Base-by-base conservation (phyloP, 768 basidiomycete species). In the Rhodotorula paludigena region DNA sequence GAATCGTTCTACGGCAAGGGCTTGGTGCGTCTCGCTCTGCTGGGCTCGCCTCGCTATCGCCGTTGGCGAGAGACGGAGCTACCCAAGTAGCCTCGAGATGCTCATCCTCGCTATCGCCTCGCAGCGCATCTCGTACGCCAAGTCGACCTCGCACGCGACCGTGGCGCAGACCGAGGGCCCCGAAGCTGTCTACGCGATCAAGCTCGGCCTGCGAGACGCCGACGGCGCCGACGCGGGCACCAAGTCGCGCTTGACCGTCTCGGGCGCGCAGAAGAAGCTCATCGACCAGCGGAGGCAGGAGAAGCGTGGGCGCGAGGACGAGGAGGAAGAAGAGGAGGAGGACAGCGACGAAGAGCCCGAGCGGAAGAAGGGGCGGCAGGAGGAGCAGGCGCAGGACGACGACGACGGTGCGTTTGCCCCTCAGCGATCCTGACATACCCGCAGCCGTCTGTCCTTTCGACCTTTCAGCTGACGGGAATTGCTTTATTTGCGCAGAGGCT, bases 51-150 rank as follows among this genome's bases (percentile, higher is more conserved):
- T n/a, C n/a, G n/a, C 35, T 52, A 1, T 20, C n/a, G 21, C 32
- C 60, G 28, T 20, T 7, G n/a, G n/a, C n/a, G n/a, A 2, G 3
- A 30, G 25, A 21, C 11, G 36, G 25, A 21, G 23, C 44, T 5
- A 5, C 12, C 38, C 20, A 45, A n/a, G 48, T 6, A 32, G 23
- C 30, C 3, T n/a, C 53, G 15, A 32, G 4, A 2, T 32, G 0
- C 44, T 23, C 32, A 3, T 33, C 44, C 25, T 11, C 47, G 18
- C 49, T 36, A 28, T 7, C 8, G 8, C 21, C 33, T 18, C 47
- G 57, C 78, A 97, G 93, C 89, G 84, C 75, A 93, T 98, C 79
- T 84, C 83, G 76, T 98, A 97, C 79, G 90, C 94, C 61, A 91
- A 88, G 79, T 81, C 85, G 66, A 90, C 89, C 79, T 96, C 92